A percentile compares a stretch with the other conserved stretches of the same genome.
Conservation (phyloP, 2,329 filamentous ascomycete species). For the Dactylonectria macrodidyma region DNA sequence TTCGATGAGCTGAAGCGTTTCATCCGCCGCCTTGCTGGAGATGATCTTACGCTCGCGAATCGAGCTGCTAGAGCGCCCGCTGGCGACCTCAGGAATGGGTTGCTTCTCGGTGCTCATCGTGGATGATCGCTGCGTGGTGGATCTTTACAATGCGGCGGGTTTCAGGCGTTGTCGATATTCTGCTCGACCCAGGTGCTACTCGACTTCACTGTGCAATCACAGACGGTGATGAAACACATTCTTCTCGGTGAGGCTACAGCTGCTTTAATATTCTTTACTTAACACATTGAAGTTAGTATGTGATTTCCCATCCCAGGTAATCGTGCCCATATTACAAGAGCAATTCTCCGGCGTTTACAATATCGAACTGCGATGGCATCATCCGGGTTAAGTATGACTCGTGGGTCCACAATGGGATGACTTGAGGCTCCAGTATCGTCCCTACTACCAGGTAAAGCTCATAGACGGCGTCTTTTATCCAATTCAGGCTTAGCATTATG, state of each 20-base stretch:
- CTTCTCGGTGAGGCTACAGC: not conserved
- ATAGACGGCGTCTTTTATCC: not conserved
- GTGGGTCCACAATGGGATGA: not conserved
- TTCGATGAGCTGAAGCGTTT: constrained; percentile 23
- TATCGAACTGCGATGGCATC: constrained; percentile 6
- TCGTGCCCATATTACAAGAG: not conserved
- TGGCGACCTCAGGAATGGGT: constrained; percentile 3
- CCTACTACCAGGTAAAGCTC: not conserved
- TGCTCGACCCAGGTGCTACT: no score
- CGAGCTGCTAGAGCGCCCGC: constrained; percentile 16
- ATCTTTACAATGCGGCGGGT: not conserved
- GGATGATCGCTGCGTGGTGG: not conserved
- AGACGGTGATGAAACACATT: not conserved
- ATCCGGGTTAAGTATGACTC: not conserved
- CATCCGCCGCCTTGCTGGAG: constrained; percentile 20
- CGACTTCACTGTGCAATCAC: not conserved
- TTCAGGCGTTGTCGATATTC: not conserved
- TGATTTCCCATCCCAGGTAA: not conserved
- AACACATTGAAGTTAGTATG: not conserved
- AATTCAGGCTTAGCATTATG: not conserved
- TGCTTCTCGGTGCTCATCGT: constrained; percentile 30
- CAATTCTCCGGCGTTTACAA: not conserved
- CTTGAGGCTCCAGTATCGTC: not conserved
- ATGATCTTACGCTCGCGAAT: constrained; percentile 6
- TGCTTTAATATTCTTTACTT: not conserved